Conservation (phyloP, 495 filamentous ascomycete species). For the Tuber magnatum region DNA sequence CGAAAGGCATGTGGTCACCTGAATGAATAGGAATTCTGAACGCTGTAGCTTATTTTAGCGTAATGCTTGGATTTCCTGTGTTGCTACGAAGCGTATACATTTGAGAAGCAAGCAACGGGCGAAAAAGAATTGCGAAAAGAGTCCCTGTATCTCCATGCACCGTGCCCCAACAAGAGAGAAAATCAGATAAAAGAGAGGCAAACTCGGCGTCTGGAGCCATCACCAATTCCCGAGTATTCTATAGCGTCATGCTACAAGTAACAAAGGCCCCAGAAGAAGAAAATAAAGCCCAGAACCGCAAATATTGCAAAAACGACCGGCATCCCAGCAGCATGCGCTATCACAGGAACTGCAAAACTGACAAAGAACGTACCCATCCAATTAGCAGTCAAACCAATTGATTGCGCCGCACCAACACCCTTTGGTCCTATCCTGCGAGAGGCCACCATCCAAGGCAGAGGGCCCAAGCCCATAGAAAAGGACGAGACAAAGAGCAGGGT, state of each 20-base stretch:
- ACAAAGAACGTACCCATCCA: constrained; percentile 89
- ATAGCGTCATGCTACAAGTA: background rate
- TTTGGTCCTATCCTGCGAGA: constrained; percentile 81
- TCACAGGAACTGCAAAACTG: constrained; percentile 34
- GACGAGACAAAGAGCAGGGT: constrained; percentile 77
- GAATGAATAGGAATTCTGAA: background rate
- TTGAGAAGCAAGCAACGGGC: background rate
- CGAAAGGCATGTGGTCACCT: background rate
- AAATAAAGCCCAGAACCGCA: background rate
- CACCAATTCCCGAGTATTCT: background rate
- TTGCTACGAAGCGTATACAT: background rate
- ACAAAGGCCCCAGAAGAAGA: background rate
- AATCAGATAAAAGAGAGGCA: background rate
- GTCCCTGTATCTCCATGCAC: background rate
- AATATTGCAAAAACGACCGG: constrained; percentile 17
- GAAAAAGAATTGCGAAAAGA: background rate
- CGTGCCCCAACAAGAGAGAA: background rate
- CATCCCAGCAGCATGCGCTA: constrained; percentile 26
- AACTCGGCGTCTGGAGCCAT: background rate
- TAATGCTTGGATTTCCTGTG: background rate
- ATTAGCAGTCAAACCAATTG: constrained; percentile 73
- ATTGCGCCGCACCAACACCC: constrained; percentile 83
- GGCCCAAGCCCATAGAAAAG: constrained; percentile 87
- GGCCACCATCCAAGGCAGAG: constrained; percentile 87
- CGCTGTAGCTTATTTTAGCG: background rate